Evolutionary conservation across 345 rosid genomes (phyloP), one percentile per base, ranked within the genome.

Genomic region (Populus simonii): DNA sequence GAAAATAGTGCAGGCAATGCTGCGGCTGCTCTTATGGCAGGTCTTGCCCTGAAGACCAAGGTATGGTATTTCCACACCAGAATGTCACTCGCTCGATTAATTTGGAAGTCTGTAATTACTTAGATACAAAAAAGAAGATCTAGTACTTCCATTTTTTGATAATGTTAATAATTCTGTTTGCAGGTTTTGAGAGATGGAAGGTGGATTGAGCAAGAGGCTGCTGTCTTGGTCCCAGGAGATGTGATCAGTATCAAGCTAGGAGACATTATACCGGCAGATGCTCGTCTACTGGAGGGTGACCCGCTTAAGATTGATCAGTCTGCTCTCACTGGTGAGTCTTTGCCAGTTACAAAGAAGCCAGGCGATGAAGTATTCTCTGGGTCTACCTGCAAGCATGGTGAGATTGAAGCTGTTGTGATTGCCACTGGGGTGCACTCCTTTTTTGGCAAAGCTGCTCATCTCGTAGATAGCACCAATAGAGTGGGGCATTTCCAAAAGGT

Each of bases 371-470:
- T 92, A 73, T 92, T 88, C 85, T 91, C 97, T 0, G 97, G 97
- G 3, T 89, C 94, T 62, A 92, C 97, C 70, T 91, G 94, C 87
- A 92, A 92, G 85, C 97, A 92, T 80, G 97, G 97, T 67, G 97
- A 92, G 87, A 78, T 92, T 61, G 97, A 92, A 82, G 97, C 97
- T 53, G 85, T 92, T 75, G 97, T 92, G 3, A 91, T 91, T 59
- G 95, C 95, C 65, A 92, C 97, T 16, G 97, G 97, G 49, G 93
- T 92, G 63, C 94, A 91, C 68, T 89, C 93, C 63, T 92, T 92
- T 88, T 92, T 92, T 25, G 97, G 97, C 10, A 92, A 92, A 87
- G 97, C 97, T 51, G 97, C 97, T 78, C 97, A 92, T 78, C 94
- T 92, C 17, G 93, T 92, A 2, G 94, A 91, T 81, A 92, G 85